A percentile compares a stretch with the other conserved stretches of the same genome.
phyloP scores from a whole-genome alignment of 1,139 yeast species.

The Groenewaldozyma sp. region DNA sequence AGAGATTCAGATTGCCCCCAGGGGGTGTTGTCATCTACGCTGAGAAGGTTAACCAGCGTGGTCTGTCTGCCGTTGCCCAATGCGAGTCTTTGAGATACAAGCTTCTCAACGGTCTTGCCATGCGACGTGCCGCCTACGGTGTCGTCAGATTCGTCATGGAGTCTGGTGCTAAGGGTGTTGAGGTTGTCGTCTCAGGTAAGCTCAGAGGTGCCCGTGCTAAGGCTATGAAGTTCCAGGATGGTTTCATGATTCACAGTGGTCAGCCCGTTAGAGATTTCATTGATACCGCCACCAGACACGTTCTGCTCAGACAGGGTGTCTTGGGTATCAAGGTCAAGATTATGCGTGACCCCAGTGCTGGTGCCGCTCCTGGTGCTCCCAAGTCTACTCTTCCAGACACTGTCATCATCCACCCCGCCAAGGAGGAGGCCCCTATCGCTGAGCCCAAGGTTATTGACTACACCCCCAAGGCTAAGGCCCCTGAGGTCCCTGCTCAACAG shows the following conservation, averaged over 20 bases:
- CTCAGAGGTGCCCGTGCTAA: conserved; percentile 99
- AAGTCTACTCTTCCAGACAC: conserved; percentile 82
- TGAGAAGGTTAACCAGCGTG: conserved; percentile 99
- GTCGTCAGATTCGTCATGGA: conserved; percentile 99
- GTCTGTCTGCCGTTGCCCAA: conserved; percentile 99
- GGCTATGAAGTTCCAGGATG: conserved; percentile 99
- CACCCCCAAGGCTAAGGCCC: conserved; percentile 23
- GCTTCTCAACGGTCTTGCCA: conserved; percentile 97
- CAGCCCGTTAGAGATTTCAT: conserved; percentile 99
- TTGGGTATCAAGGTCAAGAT: conserved; percentile 99
- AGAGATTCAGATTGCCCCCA: conserved; percentile 96
- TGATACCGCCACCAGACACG: conserved; percentile 99
- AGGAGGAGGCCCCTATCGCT: conserved; percentile 85
- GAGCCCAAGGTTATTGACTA: conserved; percentile 63
- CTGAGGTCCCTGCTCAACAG: conserved; percentile 17
- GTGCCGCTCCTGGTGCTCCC: conserved; percentile 77
- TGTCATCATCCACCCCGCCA: conserved; percentile 91
- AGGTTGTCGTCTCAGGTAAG: conserved; percentile 98
- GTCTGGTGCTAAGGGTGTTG: conserved; percentile 99
- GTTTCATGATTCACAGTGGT: conserved; percentile 99
- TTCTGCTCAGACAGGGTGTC: conserved; percentile 99
- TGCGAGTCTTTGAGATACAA: conserved; percentile 99
- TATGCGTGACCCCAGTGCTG: conserved; percentile 96
- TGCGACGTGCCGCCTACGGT: conserved; percentile 99
- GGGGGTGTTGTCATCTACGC: conserved; percentile 94